Conservation (phyloP, 345 rosid genomes). For the Anacardium occidentale region DNA sequence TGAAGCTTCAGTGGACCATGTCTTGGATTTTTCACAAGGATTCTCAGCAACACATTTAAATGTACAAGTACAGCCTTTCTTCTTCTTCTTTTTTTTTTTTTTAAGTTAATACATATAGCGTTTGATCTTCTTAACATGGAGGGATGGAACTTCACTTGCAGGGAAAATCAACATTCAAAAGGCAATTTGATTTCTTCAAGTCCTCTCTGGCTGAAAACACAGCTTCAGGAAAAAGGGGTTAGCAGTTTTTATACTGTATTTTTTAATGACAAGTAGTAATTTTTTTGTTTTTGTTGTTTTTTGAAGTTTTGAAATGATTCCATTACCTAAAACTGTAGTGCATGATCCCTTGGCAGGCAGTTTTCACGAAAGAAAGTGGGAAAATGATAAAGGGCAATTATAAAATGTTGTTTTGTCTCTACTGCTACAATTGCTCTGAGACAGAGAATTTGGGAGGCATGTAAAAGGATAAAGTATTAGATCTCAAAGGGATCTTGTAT, state of each 20-base stretch:
- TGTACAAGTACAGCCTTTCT: conserved; percentile 27
- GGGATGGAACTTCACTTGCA: conserved; percentile 19
- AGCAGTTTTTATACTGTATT: background rate
- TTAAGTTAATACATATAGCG: background rate
- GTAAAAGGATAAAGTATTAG: conserved; percentile 23
- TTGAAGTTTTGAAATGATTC: background rate
- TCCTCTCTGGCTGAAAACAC: conserved; percentile 39
- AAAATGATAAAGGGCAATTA: conserved; percentile 33
- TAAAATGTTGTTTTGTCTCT: conserved; percentile 28
- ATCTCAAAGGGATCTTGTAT: conserved; percentile 38
- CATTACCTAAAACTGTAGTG: conserved; percentile 12
- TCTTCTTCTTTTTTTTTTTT: too few species aligned
- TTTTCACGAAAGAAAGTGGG: conserved; percentile 43
- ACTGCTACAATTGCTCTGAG: conserved; percentile 23
- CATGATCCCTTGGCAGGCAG: conserved; percentile 37
- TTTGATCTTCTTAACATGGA: background rate
- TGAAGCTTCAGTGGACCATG: conserved; percentile 38
- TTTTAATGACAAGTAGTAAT: background rate
- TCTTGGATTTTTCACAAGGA: conserved; percentile 43
- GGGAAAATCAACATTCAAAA: conserved; percentile 44
- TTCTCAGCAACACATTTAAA: conserved; percentile 46
- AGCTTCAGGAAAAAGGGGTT: conserved; percentile 39
- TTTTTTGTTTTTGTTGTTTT: background rate
- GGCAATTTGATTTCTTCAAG: conserved; percentile 41
- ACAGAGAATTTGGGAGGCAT: conserved; percentile 23